Conservation (phyloP, 2,329 filamentous ascomycete species). For the Hymenoscyphus scutula region DNA sequence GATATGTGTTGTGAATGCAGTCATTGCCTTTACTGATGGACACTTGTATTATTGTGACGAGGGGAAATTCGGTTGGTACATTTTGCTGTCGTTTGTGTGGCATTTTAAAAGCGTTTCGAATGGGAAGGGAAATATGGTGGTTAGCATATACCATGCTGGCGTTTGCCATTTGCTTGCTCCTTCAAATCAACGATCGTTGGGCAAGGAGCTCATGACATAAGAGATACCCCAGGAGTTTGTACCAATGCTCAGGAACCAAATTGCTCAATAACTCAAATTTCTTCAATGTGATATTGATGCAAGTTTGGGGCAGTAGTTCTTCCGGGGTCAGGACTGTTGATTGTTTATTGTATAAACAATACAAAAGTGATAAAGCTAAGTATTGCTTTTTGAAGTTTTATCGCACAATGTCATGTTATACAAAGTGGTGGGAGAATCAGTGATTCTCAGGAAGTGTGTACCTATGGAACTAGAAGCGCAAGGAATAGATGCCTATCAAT, state of each 20-base stretch:
- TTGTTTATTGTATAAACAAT: no score
- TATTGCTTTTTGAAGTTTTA: no score
- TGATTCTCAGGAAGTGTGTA: no score
- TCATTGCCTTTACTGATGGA: background rate
- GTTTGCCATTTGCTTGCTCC: background rate
- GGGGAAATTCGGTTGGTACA: background rate
- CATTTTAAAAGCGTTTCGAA: background rate
- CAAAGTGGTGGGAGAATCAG: no score
- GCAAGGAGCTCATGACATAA: background rate
- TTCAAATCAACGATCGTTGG: background rate
- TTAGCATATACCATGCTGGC: constrained; percentile 1
- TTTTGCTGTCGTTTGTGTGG: background rate
- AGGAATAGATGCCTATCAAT: no score
- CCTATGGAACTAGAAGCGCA: no score
- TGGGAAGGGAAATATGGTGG: background rate
- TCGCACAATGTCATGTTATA: no score
- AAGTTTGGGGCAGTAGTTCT: no score
- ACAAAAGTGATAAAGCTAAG: no score
- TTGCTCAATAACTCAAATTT: no score
- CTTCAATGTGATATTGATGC: no score
- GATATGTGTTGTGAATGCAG: background rate
- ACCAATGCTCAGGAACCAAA: background rate
- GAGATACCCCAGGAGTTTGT: background rate
- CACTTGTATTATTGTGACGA: background rate
- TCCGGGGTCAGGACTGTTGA: no score